Evolutionary conservation across 1,284 basidiomycete species (phyloP).

Genomic region (Ganoderma lucidum): DNA sequence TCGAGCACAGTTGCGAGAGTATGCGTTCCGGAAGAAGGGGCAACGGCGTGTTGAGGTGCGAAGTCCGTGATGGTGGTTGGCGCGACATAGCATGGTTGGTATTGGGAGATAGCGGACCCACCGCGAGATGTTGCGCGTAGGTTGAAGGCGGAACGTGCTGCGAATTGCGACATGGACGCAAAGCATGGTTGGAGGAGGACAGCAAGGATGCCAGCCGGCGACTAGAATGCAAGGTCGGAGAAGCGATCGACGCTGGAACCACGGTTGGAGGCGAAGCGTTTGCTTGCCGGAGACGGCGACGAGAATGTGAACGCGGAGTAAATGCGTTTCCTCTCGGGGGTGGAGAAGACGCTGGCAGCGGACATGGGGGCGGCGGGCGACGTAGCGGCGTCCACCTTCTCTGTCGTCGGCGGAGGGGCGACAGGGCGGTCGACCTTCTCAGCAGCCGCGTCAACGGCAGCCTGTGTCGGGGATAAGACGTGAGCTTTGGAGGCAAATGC

Average conservation of each 20-base stretch:
- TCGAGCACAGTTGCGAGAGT: constrained; percentile 10
- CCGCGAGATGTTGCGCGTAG: neutral
- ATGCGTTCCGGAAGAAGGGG: neutral
- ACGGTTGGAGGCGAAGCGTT: constrained; percentile 50
- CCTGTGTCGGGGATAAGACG: neutral
- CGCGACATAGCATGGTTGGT: neutral
- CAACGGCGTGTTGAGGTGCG: neutral
- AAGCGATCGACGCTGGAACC: constrained; percentile 36
- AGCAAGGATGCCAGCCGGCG: neutral
- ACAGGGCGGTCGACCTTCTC: constrained; percentile 20
- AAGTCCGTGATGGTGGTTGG: neutral
- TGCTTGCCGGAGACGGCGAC: constrained; percentile 66
- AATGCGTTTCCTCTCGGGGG: constrained; percentile 73
- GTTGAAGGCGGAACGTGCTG: neutral
- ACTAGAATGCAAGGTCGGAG: constrained; percentile 33
- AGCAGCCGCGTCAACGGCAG: constrained; percentile 4
- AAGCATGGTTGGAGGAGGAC: neutral
- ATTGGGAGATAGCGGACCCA: neutral
- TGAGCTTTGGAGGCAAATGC: neutral
- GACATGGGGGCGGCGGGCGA: constrained; percentile 3
- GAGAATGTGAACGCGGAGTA: constrained; percentile 81
- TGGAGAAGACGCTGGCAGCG: constrained; percentile 54
- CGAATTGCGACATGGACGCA: neutral
- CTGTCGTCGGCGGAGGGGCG: constrained; percentile 21
- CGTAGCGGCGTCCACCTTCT: constrained; percentile 16